Conservation (phyloP, 2,329 filamentous ascomycete species). For the Monosporascus ibericus region DNA sequence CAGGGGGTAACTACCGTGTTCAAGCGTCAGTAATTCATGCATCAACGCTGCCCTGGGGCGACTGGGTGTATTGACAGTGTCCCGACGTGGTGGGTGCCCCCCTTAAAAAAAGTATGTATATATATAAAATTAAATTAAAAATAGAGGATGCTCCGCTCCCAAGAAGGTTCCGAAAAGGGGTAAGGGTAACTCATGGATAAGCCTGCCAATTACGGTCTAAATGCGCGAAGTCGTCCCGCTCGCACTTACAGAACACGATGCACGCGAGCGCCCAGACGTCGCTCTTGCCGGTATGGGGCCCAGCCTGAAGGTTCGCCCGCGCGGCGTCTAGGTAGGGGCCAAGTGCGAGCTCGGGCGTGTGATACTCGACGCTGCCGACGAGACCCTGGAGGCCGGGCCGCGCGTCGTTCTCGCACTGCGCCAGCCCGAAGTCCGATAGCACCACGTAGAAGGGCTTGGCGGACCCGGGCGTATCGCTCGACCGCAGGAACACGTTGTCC, state of each 20-base stretch:
- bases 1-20: neutral
- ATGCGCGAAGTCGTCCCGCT: constrained; percentile 9
- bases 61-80: no score
- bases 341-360: constrained; percentile 13
- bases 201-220: constrained; percentile 5
- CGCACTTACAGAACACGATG: constrained; percentile 11
- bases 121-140: no score
- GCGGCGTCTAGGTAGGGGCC: constrained; percentile 3
- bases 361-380: constrained; percentile 8
- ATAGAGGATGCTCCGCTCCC: no score
- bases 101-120: no score
- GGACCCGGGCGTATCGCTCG: constrained; percentile 11
- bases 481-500: constrained; percentile 15
- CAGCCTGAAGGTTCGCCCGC: neutral
- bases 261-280: constrained; percentile 12
- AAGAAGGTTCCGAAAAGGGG: no score
- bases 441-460: constrained; percentile 10
- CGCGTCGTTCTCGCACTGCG: neutral
- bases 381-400: neutral
- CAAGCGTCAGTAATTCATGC: no score
- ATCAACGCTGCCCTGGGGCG: no score
- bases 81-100: no score
- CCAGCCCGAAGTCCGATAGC: constrained; percentile 12
- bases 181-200: no score
- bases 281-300: constrained; percentile 8